Evolutionary conservation across 2,329 filamentous ascomycete genomes (phyloP), one percentile per base, ranked within the genome.

Genomic region (Xylariaceae sp.): DNA sequence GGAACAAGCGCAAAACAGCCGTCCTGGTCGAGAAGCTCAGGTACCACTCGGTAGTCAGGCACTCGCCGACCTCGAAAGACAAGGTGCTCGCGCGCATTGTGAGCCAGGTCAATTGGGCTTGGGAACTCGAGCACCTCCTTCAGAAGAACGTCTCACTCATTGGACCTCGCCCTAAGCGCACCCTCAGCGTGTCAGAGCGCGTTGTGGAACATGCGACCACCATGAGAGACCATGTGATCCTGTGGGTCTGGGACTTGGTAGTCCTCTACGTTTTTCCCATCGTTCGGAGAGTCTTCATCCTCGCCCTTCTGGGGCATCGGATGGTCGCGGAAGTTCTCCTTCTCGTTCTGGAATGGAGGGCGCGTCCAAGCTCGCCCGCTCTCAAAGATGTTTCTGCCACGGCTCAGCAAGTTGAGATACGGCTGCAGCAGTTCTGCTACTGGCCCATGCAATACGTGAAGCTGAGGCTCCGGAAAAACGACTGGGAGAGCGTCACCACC

Each of bases 391-490:
- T 96, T 28, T 96, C 89, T 19, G 92, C 92, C 11, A 96, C 90
- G 1, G 92, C 92, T 16, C 92, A 98, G 57, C 92, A 98, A 59
- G 80, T 98, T 22, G 92, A 98, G 60, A 95, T 98, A 44, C 83
- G 92, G 5, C 71, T 98, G 15, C 88, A 96, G 55, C 92, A 98
- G 56, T 96, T 96, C 55, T 96, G 90, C 60, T 98, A 98, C 58
- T 96, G 90, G 89, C 93, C 92, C 2, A 87, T 94, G 60, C 90
- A 98, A 57, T 95, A 96, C 55, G 72, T 90, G 27, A 96, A 88
- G 12, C 61, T 98, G 29, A 81, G 89, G n/a, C 80, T 85, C 52
- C 74, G 89, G 24, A 93, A 94, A 54, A 79, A 81, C 42, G 87
- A 94, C 49, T 96, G 92, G 90, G 85, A 88, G 38, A 96, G 90